A percentile compares a stretch with the other conserved stretches of the same genome.
phyloP scores from a whole-genome alignment of 495 filamentous ascomycete genomes.

The Podospora pseudocomata region DNA sequence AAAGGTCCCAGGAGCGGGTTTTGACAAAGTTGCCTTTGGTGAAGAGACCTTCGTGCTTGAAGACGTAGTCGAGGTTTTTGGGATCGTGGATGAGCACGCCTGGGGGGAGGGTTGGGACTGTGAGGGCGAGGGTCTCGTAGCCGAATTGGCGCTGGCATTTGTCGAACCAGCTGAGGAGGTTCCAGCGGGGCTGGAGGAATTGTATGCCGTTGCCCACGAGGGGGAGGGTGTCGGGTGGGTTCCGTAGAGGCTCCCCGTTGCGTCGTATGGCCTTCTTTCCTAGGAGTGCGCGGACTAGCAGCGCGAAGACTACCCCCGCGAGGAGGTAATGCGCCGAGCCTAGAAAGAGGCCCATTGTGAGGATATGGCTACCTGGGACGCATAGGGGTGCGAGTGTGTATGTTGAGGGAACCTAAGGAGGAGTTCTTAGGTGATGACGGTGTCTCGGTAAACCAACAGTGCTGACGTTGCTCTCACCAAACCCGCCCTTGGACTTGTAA shows the following conservation, averaged over 20 bases:
- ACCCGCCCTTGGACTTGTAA: background rate
- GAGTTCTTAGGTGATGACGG: background rate
- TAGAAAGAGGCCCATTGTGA: conserved; percentile 22
- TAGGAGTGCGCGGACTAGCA: conserved; percentile 21
- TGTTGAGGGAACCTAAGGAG: background rate
- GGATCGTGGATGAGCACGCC: conserved; percentile 59
- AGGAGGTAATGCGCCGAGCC: conserved; percentile 19
- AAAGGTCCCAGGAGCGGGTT: conserved; percentile 54
- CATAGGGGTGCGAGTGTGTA: background rate
- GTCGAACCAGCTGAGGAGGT: conserved; percentile 58
- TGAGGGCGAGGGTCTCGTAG: conserved; percentile 54
- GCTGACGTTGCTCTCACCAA: conserved; percentile 7
- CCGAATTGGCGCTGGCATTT: conserved; percentile 52
- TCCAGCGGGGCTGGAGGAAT: conserved; percentile 54
- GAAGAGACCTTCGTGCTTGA: conserved; percentile 56
- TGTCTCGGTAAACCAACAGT: background rate
- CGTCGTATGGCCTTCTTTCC: conserved; percentile 23
- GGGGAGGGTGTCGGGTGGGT: conserved; percentile 54
- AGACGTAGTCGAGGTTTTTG: conserved; percentile 55
- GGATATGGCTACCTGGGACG: background rate
- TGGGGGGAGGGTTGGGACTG: conserved; percentile 54
- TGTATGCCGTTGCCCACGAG: conserved; percentile 56
- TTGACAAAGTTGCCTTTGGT: conserved; percentile 58
- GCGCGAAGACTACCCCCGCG: conserved; percentile 13
- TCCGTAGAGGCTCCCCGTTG: conserved; percentile 30